A percentile compares a stretch with the other conserved stretches of the same genome.
phyloP scores from a whole-genome alignment of 2,329 filamentous ascomycete genomes.

The Neurospora sp. region DNA sequence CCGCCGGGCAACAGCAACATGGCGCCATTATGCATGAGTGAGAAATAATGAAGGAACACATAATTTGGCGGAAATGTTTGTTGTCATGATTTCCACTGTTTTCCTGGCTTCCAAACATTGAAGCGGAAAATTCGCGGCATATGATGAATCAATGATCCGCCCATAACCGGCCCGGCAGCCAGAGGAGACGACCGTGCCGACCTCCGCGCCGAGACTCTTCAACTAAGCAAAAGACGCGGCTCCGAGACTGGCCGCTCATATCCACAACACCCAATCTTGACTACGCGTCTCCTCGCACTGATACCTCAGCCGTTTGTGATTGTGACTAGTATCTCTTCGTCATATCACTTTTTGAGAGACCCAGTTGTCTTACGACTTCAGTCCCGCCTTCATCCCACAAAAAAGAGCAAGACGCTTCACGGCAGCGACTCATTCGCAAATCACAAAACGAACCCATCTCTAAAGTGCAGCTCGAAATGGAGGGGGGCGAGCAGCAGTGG shows the following conservation, averaged over 20 bases:
- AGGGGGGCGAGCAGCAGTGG: slow-evolving; percentile 37
- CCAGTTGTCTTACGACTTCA: neutral
- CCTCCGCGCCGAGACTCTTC: neutral
- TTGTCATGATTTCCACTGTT: neutral
- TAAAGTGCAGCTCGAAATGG: slow-evolving; percentile 13
- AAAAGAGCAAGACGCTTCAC: neutral
- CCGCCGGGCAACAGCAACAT: neutral
- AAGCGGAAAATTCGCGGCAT: neutral
- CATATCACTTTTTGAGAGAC: neutral
- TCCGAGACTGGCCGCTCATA: neutral
- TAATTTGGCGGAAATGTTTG: neutral
- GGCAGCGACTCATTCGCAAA: neutral
- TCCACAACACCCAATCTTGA: neutral
- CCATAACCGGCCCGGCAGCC: neutral
- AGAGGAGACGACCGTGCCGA: neutral
- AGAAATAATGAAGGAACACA: neutral
- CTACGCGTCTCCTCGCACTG: neutral
- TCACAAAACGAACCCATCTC: neutral
- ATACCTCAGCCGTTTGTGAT: neutral
- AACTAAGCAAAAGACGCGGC: neutral
- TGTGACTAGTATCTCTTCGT: neutral
- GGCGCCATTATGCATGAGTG: neutral
- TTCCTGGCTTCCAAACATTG: neutral
- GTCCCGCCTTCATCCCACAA: neutral
- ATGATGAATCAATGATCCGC: neutral